Evolutionary conservation across 805 yeast species (phyloP).

Genomic region (Hanseniaspora taiwanica): DNA sequence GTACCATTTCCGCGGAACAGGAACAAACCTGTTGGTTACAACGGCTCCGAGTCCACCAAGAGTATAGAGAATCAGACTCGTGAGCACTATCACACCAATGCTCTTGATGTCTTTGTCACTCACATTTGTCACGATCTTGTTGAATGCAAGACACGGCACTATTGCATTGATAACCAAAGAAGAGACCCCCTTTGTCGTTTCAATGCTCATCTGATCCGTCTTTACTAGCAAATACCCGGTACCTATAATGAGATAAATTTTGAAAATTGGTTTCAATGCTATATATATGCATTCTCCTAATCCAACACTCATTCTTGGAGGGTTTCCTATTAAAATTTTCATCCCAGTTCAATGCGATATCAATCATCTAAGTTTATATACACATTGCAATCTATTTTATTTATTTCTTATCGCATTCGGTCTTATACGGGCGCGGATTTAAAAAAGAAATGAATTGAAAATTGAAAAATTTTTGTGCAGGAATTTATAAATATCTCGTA

Average conservation of each 20-base stretch:
- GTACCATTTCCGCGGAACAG: conserved; percentile 58
- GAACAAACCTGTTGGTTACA: conserved; percentile 31
- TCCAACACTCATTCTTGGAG: conserved; percentile 9
- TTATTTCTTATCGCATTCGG: too few species aligned
- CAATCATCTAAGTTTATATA: too few species aligned
- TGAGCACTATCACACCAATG: conserved; percentile 49
- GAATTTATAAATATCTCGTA: too few species aligned
- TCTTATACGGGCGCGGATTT: too few species aligned
- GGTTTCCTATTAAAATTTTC: too few species aligned
- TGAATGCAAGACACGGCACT: conserved; percentile 64
- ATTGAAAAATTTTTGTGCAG: too few species aligned
- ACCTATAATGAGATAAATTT: conserved; percentile 59
- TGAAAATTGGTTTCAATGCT: conserved; percentile 76
- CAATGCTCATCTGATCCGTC: conserved; percentile 48
- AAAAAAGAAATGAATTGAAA: too few species aligned
- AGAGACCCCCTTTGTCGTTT: conserved; percentile 57
- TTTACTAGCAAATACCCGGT: conserved; percentile 55
- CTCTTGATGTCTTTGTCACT: conserved; percentile 55
- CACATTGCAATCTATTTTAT: too few species aligned
- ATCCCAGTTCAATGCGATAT: too few species aligned
- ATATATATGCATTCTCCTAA: conserved; percentile 61
- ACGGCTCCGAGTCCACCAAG: conserved; percentile 27
- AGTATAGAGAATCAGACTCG: conserved; percentile 31
- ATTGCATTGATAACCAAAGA: conserved; percentile 54
- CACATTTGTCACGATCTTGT: conserved; percentile 54